A percentile compares a stretch with the other conserved stretches of the same genome.
These are phyloP conservation scores for Steccherinum ochraceum DNA, from an alignment of 768 basidiomycete genomes.

Conservation along the genomic window DNA sequence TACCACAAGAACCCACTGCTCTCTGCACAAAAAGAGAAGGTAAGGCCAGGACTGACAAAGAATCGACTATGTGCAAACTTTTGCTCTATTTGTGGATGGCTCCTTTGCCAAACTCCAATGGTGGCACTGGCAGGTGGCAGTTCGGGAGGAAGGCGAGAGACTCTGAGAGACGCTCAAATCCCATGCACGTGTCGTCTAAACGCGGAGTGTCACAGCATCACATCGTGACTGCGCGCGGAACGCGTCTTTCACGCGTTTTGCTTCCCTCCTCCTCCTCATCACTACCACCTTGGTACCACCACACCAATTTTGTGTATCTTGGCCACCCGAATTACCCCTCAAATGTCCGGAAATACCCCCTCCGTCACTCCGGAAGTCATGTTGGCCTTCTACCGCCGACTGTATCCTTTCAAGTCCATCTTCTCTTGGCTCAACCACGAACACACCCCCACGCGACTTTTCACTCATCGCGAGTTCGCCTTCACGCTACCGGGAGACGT, in stretches of 20 bases:
- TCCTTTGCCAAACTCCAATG: too few species aligned
- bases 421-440: conserved; percentile 95
- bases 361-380: conserved; percentile 52
- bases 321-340: too few species aligned
- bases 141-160: too few species aligned
- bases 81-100: too few species aligned
- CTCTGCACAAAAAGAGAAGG: too few species aligned
- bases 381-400: conserved; percentile 76
- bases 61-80: too few species aligned
- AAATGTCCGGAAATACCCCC: neutral
- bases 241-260: neutral
- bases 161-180: too few species aligned
- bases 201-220: neutral
- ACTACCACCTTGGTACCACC: neutral
- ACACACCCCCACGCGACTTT: conserved; percentile 70
- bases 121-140: too few species aligned
- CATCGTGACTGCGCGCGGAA: neutral
- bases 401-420: conserved; percentile 93
- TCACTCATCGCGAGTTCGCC: conserved; percentile 92
- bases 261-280: neutral
- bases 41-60: too few species aligned
- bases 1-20: too few species aligned
- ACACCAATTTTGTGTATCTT: too few species aligned
- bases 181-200: too few species aligned
- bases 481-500: conserved; percentile 89